A percentile compares a stretch with the other conserved stretches of the same genome.
Conservation (phyloP, 2,329 filamentous ascomycete genomes). For the Colletotrichum truncatum region DNA sequence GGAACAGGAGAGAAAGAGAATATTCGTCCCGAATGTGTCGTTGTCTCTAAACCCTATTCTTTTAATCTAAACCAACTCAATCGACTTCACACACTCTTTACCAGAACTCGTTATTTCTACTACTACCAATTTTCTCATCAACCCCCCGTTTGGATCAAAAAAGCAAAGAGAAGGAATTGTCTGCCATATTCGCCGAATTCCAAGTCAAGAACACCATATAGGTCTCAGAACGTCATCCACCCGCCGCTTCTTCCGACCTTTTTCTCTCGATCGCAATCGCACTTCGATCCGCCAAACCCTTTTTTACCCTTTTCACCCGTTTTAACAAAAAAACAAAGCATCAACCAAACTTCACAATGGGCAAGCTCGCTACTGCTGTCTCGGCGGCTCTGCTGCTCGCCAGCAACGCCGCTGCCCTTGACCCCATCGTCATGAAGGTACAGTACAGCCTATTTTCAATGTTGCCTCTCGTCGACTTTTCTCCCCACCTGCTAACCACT, state of each 20-base stretch:
- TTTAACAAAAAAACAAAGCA: background rate
- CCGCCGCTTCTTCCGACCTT: background rate
- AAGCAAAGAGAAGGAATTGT: background rate
- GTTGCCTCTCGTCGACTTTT: background rate
- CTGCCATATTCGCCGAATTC: background rate
- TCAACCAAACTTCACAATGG: constrained; percentile 10
- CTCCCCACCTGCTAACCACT: constrained; percentile 13
- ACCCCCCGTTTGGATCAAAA: background rate
- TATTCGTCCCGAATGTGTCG: constrained; percentile 2
- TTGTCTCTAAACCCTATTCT: constrained; percentile 11
- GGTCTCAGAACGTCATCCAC: background rate
- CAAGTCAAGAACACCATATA: background rate
- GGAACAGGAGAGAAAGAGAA: background rate
- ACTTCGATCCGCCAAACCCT: background rate
- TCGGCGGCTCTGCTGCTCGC: constrained; percentile 52
- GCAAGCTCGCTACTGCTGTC: constrained; percentile 32
- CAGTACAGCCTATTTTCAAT: background rate
- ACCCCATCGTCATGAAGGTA: constrained; percentile 77
- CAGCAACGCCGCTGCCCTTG: constrained; percentile 53
- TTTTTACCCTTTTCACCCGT: background rate
- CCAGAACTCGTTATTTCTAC: constrained; percentile 21
- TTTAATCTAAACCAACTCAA: constrained; percentile 27
- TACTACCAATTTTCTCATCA: background rate
- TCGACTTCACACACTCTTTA: constrained; percentile 32
- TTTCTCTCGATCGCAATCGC: background rate